Base-by-base conservation (phyloP, 805 yeast species). In the Scheffersomyces amazonensis region DNA sequence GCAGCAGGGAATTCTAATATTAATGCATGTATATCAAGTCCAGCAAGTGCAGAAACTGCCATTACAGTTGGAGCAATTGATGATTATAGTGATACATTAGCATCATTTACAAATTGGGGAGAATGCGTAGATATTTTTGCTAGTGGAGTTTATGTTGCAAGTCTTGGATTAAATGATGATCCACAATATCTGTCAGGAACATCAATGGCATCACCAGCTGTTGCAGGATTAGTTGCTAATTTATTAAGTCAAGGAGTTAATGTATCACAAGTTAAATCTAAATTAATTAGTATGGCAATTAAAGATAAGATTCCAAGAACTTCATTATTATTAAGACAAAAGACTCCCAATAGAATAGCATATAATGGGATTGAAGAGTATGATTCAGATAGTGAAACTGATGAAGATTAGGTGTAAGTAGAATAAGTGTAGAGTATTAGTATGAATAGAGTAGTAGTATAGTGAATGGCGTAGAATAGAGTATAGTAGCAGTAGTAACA, bases 31-130 rank as follows among this genome's bases (percentile, higher is more conserved):
- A 58, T 69, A 41, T 76, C 81, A n/a, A 86, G 95, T 40, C 97
- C 97, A 0, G 95, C 95, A 1, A 83, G 91, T 25, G 83, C 91
- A 1, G 64, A 63, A 1, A 65, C 66, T 35, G 88, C 87, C 0
- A 76, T 87, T 3, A 80, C 95, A 0, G 95, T 90, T 7, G 97
- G 96, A 1, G 95, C 96, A 3, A 78, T 89, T 35, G 91, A 88
- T 52, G 96, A 87, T 54, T 54, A 73, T 15, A 71, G 71, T 5
- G 95, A 87, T 49, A 49, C 69, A 2, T 68, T 89, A 24, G 95
- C 97, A 0, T 53, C 73, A 10, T 90, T 91, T 51, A 77, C 93
- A n/a, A 90, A 91, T 54, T 87, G 90, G 89, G 97, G 98, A 0
- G 67, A 71, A n/a, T 91, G 97, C 59, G 95, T 90, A 6, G 88